Conservation (phyloP, 768 basidiomycete species). For the Serendipita indica region DNA sequence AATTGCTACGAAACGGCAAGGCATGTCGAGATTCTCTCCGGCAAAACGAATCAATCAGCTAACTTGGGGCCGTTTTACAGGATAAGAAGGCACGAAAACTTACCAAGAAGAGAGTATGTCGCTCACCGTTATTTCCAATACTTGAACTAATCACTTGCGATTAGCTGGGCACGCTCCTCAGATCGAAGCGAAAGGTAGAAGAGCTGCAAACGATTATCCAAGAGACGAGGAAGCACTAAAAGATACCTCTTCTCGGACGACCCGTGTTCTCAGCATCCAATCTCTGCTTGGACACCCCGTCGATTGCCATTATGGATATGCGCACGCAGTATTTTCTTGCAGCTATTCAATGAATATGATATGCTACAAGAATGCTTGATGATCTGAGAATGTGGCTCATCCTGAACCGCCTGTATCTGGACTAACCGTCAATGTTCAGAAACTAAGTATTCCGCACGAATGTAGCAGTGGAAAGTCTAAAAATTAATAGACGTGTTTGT, state of each 20-base stretch:
- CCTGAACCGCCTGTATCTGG: background rate
- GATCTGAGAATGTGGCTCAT: background rate
- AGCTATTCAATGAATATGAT: background rate
- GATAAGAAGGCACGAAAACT: constrained; percentile 99
- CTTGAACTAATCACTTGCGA: no score
- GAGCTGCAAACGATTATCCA: constrained; percentile 85
- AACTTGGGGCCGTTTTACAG: constrained; percentile 26
- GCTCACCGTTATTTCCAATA: background rate
- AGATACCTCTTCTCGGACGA: background rate
- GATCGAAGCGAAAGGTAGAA: constrained; percentile 98
- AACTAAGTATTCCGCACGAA: no score
- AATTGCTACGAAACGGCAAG: constrained; percentile 95
- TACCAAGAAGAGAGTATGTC: constrained; percentile 92
- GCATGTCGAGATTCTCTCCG: constrained; percentile 29
- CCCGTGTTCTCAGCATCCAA: no score
- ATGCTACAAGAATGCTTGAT: background rate
- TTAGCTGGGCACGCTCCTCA: constrained; percentile 94
- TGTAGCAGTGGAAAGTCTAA: no score
- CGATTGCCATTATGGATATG: background rate
- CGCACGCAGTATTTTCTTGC: background rate
- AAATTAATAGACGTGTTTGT: no score
- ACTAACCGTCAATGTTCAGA: no score
- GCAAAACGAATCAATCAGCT: background rate
- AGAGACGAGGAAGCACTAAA: constrained; percentile 57
- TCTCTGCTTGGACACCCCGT: background rate